Evolutionary conservation across 164 flowering plant species (phyloP).

Genomic region (Sextonia rubra): DNA sequence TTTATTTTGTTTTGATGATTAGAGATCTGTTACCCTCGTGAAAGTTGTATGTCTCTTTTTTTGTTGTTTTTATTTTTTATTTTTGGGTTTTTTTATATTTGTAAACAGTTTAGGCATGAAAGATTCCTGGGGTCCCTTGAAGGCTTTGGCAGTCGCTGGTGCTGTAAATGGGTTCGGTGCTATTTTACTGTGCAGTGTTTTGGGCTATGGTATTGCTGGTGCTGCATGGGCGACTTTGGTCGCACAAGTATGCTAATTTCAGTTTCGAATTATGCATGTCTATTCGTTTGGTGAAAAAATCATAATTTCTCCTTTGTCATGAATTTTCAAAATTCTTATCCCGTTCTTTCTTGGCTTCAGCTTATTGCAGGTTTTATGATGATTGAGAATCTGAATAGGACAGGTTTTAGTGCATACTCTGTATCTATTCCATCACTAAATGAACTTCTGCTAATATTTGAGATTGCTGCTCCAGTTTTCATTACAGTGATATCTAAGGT

Average conservation of each 20-base stretch:
- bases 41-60: not conserved
- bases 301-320: not conserved
- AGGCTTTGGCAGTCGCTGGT: constrained; percentile 83
- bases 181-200: constrained; percentile 59
- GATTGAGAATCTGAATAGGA: constrained; percentile 62
- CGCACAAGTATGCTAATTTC: constrained; percentile 63
- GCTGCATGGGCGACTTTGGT: constrained; percentile 99
- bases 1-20: too few relatives aligned
- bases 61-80: not conserved
- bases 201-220: constrained; percentile 92
- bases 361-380: constrained; percentile 87
- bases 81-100: constrained; percentile 6
- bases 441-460: constrained; percentile 61
- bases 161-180: constrained; percentile 72
- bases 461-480: constrained; percentile 92
- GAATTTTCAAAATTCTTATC: not conserved
- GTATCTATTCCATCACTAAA: constrained; percentile 56
- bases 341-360: constrained; percentile 31
- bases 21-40: too few relatives aligned
- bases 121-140: constrained; percentile 96
- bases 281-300: not conserved
- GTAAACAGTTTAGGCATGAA: constrained; percentile 88
- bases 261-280: not conserved
- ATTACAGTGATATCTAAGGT: constrained; percentile 92
- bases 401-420: constrained; percentile 72